Evolutionary conservation across 1,139 yeast species (phyloP), one percentile per base, ranked within the genome.

Genomic region (Yamadazyma atmosphaerica): DNA sequence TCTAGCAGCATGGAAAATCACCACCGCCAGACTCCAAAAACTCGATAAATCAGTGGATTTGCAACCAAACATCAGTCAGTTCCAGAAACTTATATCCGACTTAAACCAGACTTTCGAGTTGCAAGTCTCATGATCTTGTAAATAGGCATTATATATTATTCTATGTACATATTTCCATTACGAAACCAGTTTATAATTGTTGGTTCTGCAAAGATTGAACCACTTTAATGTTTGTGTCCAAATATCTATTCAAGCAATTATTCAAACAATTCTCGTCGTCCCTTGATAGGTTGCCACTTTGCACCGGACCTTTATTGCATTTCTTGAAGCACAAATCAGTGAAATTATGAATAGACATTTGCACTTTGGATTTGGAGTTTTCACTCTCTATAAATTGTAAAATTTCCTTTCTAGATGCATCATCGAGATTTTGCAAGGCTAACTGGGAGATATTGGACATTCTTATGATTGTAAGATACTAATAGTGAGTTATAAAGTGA

Each of bases 261-360:
- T 74, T 66, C 60, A 89, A 68, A 59, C 97, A 90, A 32, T 70
- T 63, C 50, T 84, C 87, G 61, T 90, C 97, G 38, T 61, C 61
- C 4, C 65, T 40, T 47, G 74, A 74, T 48, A 89, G 68, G 37
- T 68, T 67, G 32, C 77, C 77, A 38, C 74, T 65, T 39, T 72
- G 69, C 39, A 83, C 74, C 13, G 76, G 58, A 45, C 63, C 58
- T 35, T 76, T 67, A 43, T 88, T 75, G 61, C 98, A 90, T 65
- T 86, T 86, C 61, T 84, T 86, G 72, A 88, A 90, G 61, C 98
- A 90, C 74, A 84, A 74, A 58, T 88, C 90, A 29, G 96, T 89
- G 72, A 87, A 88, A 56, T 75, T 79, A 60, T 88, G 95, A 46
- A 88, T 84, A 26, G 94, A 79, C 72, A 80, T 74, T 66, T 88